A percentile compares a stretch with the other conserved stretches of the same genome.
phyloP scores from a whole-genome alignment of 768 basidiomycete species.

The Naganishia onofrii region DNA sequence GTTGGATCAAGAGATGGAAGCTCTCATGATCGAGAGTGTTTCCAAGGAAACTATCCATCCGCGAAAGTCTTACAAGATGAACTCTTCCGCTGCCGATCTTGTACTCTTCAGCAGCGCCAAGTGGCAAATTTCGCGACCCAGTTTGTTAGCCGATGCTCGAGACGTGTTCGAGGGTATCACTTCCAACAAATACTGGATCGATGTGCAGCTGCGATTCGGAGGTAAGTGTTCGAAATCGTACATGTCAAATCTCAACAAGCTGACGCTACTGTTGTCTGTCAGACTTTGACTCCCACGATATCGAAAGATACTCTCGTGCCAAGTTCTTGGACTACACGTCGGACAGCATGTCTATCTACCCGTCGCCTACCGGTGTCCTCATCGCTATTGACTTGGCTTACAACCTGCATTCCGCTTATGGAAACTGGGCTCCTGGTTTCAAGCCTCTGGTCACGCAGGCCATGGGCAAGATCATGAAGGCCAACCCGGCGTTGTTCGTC shows the following conservation, averaged over 20 bases:
- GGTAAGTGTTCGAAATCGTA: constrained; percentile 1
- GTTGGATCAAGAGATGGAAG: constrained; percentile 97
- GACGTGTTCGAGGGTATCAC: constrained; percentile 91
- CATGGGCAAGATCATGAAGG: constrained; percentile 99
- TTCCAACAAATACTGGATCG: constrained; percentile 97
- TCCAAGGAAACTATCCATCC: constrained; percentile 94
- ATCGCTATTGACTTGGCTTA: constrained; percentile 98
- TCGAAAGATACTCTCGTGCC: constrained; percentile 95
- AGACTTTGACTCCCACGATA: constrained; percentile 98
- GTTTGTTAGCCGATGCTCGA: constrained; percentile 90
- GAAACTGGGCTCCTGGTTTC: constrained; percentile 99
- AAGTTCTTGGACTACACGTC: constrained; percentile 91
- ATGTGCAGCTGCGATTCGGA: constrained; percentile 59
- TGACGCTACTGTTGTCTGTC: constrained; percentile 59
- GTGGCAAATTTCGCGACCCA: constrained; percentile 98
- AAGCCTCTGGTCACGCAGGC: constrained; percentile 97
- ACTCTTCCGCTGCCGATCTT: constrained; percentile 98
- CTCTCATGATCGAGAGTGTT: constrained; percentile 96
- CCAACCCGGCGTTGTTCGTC: constrained; percentile 95
- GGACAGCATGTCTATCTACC: constrained; percentile 98
- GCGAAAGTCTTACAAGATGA: constrained; percentile 94
- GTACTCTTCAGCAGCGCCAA: constrained; percentile 83
- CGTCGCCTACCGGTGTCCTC: constrained; percentile 97
- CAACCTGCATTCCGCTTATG: constrained; percentile 97
- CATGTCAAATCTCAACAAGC: background rate